Evolutionary conservation across 257 asterid species (phyloP).

Genomic region (Mitragyna speciosa): DNA sequence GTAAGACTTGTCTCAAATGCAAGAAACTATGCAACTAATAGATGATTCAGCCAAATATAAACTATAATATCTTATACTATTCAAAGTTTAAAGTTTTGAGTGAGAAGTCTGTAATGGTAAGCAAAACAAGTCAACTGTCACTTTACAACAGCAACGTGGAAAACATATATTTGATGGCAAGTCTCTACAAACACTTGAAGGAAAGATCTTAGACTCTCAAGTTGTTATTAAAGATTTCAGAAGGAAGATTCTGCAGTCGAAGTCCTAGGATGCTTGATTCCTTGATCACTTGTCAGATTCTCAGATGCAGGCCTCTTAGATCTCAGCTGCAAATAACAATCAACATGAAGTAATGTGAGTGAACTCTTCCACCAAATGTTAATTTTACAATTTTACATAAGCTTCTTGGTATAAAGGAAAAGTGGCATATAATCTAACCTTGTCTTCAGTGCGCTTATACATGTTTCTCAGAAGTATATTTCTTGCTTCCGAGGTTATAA

Average conservation of each 20-base stretch:
- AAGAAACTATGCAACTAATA: neutral
- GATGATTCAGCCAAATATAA: neutral
- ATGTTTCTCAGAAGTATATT: slow-evolving; percentile 40
- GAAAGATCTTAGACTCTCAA: slow-evolving; percentile 6
- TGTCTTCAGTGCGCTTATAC: slow-evolving; percentile 39
- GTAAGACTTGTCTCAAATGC: neutral
- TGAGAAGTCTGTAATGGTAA: neutral
- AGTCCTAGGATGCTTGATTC: slow-evolving; percentile 36
- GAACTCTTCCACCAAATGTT: neutral
- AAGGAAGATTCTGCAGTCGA: slow-evolving; percentile 22
- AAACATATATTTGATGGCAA: neutral
- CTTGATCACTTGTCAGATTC: slow-evolving; percentile 34
- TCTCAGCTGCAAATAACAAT: slow-evolving; percentile 30
- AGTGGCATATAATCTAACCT: slow-evolving; percentile 26
- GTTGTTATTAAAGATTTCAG: slow-evolving; percentile 7
- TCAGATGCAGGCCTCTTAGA: slow-evolving; percentile 49
- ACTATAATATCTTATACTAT: neutral
- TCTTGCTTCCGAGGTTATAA: slow-evolving; percentile 38
- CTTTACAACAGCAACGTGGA: neutral
- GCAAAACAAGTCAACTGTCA: neutral
- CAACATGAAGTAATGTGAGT: neutral
- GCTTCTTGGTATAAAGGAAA: neutral
- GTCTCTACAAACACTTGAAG: slow-evolving; percentile 5
- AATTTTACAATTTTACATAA: neutral
- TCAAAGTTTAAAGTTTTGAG: neutral